These are phyloP conservation scores for Saitoella complicata DNA, from an alignment of 805 yeast genomes.

Conservation along the genomic window DNA sequence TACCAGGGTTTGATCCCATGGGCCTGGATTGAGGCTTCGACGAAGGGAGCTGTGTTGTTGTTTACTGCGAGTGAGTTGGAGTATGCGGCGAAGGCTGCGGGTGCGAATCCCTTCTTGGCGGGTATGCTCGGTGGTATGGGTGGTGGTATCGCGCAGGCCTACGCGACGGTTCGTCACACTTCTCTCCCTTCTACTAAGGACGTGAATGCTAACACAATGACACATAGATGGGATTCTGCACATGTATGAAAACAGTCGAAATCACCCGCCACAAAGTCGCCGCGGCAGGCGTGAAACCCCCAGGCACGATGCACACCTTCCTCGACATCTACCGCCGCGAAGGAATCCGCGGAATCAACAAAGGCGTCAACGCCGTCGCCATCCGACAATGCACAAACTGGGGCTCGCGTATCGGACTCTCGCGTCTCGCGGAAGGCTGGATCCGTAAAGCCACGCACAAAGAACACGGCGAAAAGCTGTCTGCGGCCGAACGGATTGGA, in stretches of 20 bases:
- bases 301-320: conserved; percentile 73
- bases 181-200: neutral
- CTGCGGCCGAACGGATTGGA: conserved; percentile 62
- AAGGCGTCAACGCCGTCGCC: conserved; percentile 98
- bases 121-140: conserved; percentile 93
- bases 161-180: conserved; percentile 36
- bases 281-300: conserved; percentile 47
- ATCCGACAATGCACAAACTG: conserved; percentile 97
- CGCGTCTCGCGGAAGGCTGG: conserved; percentile 77
- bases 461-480: conserved; percentile 40
- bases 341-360: conserved; percentile 88
- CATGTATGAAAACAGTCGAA: conserved; percentile 98
- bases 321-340: conserved; percentile 67
- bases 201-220: neutral
- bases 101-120: conserved; percentile 54
- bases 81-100: conserved; percentile 43
- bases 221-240: conserved; percentile 76
- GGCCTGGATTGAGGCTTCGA: conserved; percentile 99
- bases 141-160: conserved; percentile 95
- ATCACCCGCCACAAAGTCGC: conserved; percentile 79
- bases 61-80: conserved; percentile 90
- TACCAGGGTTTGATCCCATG: conserved; percentile 97
- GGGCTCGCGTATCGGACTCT: conserved; percentile 93
- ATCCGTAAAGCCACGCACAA: conserved; percentile 53
- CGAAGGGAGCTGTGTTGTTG: conserved; percentile 90